These are phyloP conservation scores for Tuber melanosporum DNA, from an alignment of 495 filamentous ascomycete species.

Conservation along the genomic window DNA sequence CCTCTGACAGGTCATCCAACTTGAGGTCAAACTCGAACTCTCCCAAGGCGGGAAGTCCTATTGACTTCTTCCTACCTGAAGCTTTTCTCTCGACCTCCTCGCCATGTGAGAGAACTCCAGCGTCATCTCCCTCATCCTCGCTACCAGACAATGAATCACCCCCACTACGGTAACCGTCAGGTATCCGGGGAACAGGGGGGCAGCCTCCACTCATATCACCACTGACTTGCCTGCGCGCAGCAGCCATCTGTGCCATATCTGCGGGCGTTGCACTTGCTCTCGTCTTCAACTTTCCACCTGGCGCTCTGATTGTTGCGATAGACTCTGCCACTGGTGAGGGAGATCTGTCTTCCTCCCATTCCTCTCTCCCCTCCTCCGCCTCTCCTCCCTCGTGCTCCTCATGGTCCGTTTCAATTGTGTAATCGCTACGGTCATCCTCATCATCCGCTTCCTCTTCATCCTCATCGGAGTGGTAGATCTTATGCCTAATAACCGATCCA, in stretches of 20 bases:
- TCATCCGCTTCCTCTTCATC: slow-evolving; percentile 42
- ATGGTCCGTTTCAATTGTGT: slow-evolving; percentile 42
- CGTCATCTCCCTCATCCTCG: slow-evolving; percentile 41
- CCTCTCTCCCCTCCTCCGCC: background rate
- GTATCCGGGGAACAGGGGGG: slow-evolving; percentile 59
- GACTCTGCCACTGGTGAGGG: slow-evolving; percentile 63
- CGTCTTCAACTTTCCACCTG: slow-evolving; percentile 81
- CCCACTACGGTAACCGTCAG: slow-evolving; percentile 50
- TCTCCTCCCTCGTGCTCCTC: slow-evolving; percentile 23
- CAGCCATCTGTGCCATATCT: slow-evolving; percentile 80
- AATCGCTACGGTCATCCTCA: slow-evolving; percentile 28
- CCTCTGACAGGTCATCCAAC: slow-evolving; percentile 58
- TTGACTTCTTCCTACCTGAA: slow-evolving; percentile 51
- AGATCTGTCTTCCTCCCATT: slow-evolving; percentile 20
- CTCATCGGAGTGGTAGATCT: slow-evolving; percentile 50
- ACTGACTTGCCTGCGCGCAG: slow-evolving; percentile 76
- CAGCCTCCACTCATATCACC: slow-evolving; percentile 43
- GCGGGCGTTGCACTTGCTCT: slow-evolving; percentile 78
- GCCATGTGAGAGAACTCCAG: slow-evolving; percentile 45
- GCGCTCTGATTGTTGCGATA: slow-evolving; percentile 76
- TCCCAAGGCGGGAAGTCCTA: slow-evolving; percentile 62
- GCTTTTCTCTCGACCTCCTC: slow-evolving; percentile 43
- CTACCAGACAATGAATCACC: slow-evolving; percentile 43
- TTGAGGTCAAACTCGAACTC: slow-evolving; percentile 64
- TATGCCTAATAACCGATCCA: slow-evolving; percentile 81